Conservation (phyloP, 139 green algal species). For the Nannochloris sp. region DNA sequence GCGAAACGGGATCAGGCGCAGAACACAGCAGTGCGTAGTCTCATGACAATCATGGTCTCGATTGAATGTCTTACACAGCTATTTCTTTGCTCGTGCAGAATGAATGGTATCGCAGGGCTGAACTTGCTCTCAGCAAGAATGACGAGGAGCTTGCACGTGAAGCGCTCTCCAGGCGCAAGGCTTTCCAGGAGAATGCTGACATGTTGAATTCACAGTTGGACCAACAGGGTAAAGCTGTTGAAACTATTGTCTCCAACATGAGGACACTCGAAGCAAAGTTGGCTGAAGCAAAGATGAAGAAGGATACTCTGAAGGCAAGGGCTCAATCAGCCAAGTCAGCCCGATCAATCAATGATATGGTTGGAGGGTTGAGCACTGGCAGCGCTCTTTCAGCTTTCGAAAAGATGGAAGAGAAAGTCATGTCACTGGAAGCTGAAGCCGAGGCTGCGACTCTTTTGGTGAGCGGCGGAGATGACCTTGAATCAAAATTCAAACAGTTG, state of each 20-base stretch:
- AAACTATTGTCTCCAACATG: conserved; percentile 90
- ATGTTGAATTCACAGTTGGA: conserved; percentile 78
- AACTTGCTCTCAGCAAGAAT: conserved; percentile 91
- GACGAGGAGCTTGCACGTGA: conserved; percentile 95
- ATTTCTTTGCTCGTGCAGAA: conserved; percentile 13
- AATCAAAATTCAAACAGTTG: conserved; percentile 71
- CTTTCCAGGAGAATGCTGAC: conserved; percentile 81
- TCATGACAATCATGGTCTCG: conserved; percentile 33
- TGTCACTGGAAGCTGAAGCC: conserved; percentile 84
- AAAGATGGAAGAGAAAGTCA: conserved; percentile 98
- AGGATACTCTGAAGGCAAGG: conserved; percentile 98
- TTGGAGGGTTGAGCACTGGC: conserved; percentile 70
- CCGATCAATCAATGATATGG: conserved; percentile 46
- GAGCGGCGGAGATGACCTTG: conserved; percentile 55
- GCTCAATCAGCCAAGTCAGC: conserved; percentile 79
- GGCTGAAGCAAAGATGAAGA: conserved; percentile 91
- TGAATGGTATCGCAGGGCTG: conserved; percentile 80
- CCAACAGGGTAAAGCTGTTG: conserved; percentile 72
- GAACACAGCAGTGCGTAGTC: conserved; percentile 24
- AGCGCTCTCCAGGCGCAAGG: conserved; percentile 79
- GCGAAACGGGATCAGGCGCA: conserved; percentile 85
- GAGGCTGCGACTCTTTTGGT: conserved; percentile 73
- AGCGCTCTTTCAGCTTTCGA: conserved; percentile 88
- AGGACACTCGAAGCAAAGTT: conserved; percentile 78
- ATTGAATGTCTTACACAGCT: conserved; percentile 4